Percentiles rank a stretch among this genome's conserved stretches.
Conservation (phyloP, 108 stramenopile genomes). For the Skeletonema menzelii region DNA sequence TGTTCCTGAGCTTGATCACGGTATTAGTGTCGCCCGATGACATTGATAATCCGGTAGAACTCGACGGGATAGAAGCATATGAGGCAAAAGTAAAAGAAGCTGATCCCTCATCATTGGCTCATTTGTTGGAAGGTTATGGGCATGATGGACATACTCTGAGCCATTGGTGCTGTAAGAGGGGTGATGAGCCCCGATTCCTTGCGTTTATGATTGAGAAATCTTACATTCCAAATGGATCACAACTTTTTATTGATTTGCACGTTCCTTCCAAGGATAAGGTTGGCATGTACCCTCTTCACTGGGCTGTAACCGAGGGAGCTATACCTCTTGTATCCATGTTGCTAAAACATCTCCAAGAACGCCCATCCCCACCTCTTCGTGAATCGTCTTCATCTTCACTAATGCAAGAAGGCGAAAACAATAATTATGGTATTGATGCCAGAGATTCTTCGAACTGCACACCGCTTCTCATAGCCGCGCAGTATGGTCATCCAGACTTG, state of each 20-base stretch:
- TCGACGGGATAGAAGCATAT: not conserved
- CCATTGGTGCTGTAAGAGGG: conserved; percentile 95
- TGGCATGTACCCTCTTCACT: conserved; percentile 94
- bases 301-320: conserved; percentile 93
- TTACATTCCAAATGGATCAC: conserved; percentile 31
- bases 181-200: conserved; percentile 70
- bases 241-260: conserved; percentile 48
- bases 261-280: conserved; percentile 68
- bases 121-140: conserved; percentile 51
- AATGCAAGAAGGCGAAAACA: conserved; percentile 19
- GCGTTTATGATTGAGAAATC: conserved; percentile 49
- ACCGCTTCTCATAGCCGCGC: conserved; percentile 90
- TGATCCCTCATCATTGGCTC: conserved; percentile 30
- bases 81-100: conserved; percentile 14
- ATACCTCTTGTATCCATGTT: conserved; percentile 77
- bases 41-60: conserved; percentile 3
- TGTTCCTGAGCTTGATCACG: conserved; percentile 34
- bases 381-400: conserved; percentile 27
- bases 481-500: conserved; percentile 93
- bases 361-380: conserved; percentile 30
- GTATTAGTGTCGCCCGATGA: conserved; percentile 11
- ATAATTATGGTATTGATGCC: conserved; percentile 49
- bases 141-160: conserved; percentile 81
- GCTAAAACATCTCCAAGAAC: conserved; percentile 57
- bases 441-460: conserved; percentile 85